These are phyloP conservation scores for Isoetes taiwanensis DNA, from an alignment of 75 land plant genomes.

Conservation along the genomic window DNA sequence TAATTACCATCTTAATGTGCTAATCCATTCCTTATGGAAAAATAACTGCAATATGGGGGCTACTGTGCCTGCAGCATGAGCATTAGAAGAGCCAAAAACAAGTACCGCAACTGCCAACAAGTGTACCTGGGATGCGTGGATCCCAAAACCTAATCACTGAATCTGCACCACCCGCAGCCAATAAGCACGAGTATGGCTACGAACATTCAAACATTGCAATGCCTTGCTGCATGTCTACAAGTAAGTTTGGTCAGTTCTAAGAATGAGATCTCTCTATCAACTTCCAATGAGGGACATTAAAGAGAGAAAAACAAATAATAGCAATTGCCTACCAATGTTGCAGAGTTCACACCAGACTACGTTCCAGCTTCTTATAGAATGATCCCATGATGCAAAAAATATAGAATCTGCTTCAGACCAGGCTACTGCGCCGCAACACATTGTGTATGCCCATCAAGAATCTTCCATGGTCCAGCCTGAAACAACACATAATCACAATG, in stretches of 20 bases:
- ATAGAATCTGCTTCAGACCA: conserved; percentile 53
- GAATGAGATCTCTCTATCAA: no score
- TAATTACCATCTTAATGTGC: conserved; percentile 76
- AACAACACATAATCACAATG: no score
- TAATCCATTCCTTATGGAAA: conserved; percentile 72
- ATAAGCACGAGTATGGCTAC: conserved; percentile 62
- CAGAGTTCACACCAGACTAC: conserved; percentile 48
- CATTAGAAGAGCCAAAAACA: neutral
- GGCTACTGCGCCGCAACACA: conserved; percentile 59
- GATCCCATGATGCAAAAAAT: conserved; percentile 89
- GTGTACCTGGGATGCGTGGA: conserved; percentile 93
- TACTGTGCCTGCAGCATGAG: conserved; percentile 45
- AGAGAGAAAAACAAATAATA: neutral
- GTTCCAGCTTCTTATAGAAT: conserved; percentile 81
- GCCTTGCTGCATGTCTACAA: conserved; percentile 62
- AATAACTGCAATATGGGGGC: conserved; percentile 64
- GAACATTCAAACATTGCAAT: conserved; percentile 62
- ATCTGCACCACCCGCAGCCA: conserved; percentile 86
- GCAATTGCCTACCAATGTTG: conserved; percentile 50
- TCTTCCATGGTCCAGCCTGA: conserved; percentile 51
- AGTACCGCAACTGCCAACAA: no score
- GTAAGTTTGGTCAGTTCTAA: neutral
- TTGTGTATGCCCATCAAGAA: conserved; percentile 67
- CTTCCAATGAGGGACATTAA: no score
- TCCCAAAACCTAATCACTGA: conserved; percentile 75